These are phyloP conservation scores for Colletotrichum liaoningense DNA, from an alignment of 2,329 filamentous ascomycete genomes.

Conservation along the genomic window DNA sequence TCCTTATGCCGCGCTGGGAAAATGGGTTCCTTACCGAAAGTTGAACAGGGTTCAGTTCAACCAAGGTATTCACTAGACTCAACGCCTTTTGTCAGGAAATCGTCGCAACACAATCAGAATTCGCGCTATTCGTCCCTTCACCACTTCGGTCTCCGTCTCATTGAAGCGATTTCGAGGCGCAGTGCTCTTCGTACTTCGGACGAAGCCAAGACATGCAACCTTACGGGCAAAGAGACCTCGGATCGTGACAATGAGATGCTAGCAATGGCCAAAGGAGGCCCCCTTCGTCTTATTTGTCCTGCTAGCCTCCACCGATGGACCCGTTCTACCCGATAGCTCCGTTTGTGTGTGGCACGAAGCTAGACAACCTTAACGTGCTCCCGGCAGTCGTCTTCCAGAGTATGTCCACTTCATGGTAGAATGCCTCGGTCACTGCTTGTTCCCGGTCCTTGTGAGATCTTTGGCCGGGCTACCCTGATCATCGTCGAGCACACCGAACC, in stretches of 20 bases:
- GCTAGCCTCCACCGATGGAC: not conserved
- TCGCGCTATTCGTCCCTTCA: not conserved
- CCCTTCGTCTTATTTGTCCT: not conserved
- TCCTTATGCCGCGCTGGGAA: not conserved
- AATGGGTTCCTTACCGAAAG: not conserved
- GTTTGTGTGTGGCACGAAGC: not conserved
- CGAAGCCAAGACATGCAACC: conserved; percentile 4
- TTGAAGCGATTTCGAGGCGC: not conserved
- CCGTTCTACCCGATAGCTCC: not conserved
- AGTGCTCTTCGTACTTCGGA: not conserved
- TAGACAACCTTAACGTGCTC: not conserved
- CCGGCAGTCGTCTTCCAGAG: not conserved
- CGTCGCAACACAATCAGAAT: not conserved
- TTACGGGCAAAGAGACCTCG: not conserved
- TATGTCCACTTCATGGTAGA: not conserved
- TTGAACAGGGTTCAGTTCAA: not conserved
- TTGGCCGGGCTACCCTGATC: not conserved
- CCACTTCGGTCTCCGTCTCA: not conserved
- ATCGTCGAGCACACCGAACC: not conserved
- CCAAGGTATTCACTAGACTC: not conserved
- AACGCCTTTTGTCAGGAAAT: not conserved
- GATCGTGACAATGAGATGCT: not conserved
- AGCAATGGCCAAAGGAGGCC: not conserved
- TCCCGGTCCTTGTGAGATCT: not conserved
- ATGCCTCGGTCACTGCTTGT: not conserved